phyloP scores from a whole-genome alignment of 352 stramenopile genomes.

The Phytophthora cajani region DNA sequence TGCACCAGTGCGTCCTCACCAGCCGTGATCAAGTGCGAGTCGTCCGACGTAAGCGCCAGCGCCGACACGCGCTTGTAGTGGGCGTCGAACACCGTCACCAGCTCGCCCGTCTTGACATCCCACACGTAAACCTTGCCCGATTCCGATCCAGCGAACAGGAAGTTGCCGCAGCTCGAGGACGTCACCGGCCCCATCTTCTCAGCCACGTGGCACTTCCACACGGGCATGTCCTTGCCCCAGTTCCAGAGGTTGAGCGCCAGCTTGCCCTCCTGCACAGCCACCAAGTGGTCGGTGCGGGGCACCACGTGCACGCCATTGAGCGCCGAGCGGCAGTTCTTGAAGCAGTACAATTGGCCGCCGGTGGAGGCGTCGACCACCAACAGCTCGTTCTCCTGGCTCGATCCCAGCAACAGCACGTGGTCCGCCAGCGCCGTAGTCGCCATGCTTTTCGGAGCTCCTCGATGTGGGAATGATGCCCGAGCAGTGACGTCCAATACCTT shows the following conservation, averaged over 20 bases:
- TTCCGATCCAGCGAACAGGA: slow-evolving; percentile 72
- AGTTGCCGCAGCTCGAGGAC: slow-evolving; percentile 73
- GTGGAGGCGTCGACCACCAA: slow-evolving; percentile 66
- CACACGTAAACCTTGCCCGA: slow-evolving; percentile 89
- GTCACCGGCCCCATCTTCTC: slow-evolving; percentile 73
- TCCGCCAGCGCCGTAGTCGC: slow-evolving; percentile 54
- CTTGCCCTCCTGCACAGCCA: slow-evolving; percentile 74
- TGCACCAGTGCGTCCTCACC: slow-evolving; percentile 86
- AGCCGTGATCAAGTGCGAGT: slow-evolving; percentile 81
- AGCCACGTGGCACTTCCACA: slow-evolving; percentile 77
- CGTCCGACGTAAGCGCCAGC: slow-evolving; percentile 69
- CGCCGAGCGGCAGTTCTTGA: slow-evolving; percentile 71
- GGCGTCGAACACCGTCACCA: slow-evolving; percentile 82
- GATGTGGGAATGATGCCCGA: slow-evolving; percentile 11
- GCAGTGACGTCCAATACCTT: slow-evolving; percentile 32
- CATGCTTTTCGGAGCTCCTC: slow-evolving; percentile 35
- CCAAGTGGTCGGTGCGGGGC: slow-evolving; percentile 72
- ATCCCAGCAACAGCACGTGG: slow-evolving; percentile 73
- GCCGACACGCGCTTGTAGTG: slow-evolving; percentile 88
- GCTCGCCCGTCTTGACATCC: slow-evolving; percentile 82
- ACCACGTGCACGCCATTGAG: slow-evolving; percentile 60
- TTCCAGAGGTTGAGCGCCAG: slow-evolving; percentile 67
- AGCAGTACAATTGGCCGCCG: slow-evolving; percentile 72
- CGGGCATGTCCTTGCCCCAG: slow-evolving; percentile 75
- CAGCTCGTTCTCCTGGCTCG: slow-evolving; percentile 71